A percentile compares a stretch with the other conserved stretches of the same genome.
Conservation (phyloP, 495 filamentous ascomycete genomes). For the Umbilicaria muhlenbergii region DNA sequence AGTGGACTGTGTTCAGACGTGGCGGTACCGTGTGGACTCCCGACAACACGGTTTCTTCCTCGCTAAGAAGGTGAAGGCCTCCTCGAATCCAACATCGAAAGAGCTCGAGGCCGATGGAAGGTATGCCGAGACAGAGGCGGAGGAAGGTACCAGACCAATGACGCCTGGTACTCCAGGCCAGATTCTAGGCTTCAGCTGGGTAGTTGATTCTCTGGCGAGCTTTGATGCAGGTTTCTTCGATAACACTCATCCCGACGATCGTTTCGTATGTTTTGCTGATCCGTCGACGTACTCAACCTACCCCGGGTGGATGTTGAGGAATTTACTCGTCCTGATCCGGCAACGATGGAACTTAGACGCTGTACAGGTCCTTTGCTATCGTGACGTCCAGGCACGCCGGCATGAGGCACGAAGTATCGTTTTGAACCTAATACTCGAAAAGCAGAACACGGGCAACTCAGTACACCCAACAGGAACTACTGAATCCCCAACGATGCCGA, state of each 20-base stretch:
- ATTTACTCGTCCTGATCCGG: constrained; percentile 72
- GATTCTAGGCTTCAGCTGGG: constrained; percentile 51
- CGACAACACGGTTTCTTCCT: constrained; percentile 90
- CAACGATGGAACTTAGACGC: constrained; percentile 62
- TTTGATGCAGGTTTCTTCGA: constrained; percentile 86
- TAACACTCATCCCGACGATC: constrained; percentile 46
- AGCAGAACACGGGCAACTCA: constrained; percentile 7
- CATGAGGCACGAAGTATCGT: constrained; percentile 70
- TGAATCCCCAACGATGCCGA: constrained; percentile 45
- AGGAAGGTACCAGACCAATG: constrained; percentile 15
- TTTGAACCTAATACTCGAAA: constrained; percentile 46
- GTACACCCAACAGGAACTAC: constrained; percentile 11
- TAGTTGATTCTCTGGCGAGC: constrained; percentile 51
- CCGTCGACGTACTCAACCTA: constrained; percentile 75
- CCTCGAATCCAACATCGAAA: background rate
- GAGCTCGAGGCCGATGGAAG: background rate
- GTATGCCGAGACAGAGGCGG: background rate
- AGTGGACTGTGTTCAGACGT: constrained; percentile 67
- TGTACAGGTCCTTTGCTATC: constrained; percentile 79
- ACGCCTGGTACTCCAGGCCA: constrained; percentile 23
- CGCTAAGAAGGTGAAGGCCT: constrained; percentile 47
- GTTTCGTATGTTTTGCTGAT: constrained; percentile 75
- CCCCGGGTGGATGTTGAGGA: constrained; percentile 86
- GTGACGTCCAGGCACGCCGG: constrained; percentile 59
- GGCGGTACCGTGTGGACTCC: constrained; percentile 63